phyloP scores from a whole-genome alignment of 73 alveolate genomes.

The Tetrahymena borealis region DNA sequence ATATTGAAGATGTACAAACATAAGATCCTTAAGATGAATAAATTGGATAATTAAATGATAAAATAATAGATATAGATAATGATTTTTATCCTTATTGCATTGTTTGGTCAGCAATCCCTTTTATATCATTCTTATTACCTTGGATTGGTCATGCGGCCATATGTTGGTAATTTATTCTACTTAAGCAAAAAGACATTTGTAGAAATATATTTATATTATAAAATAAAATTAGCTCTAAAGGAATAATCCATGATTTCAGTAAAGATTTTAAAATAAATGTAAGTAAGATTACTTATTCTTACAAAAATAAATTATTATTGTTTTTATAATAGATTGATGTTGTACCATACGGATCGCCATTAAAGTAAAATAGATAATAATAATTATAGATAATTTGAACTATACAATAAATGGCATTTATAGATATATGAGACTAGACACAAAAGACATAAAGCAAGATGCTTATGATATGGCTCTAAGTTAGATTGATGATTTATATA shows the following conservation, averaged over 20 bases:
- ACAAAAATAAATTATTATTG: neutral
- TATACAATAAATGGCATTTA: no score
- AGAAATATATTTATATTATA: no score
- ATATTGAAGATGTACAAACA: neutral
- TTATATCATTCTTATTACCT: neutral
- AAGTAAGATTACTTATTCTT: neutral
- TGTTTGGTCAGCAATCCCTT: neutral
- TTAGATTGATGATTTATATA: neutral
- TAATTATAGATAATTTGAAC: no score
- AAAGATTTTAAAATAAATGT: neutral
- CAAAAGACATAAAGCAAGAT: neutral
- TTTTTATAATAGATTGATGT: neutral
- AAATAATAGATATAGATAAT: neutral
- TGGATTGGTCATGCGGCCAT: neutral
- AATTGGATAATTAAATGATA: neutral
- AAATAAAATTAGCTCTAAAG: neutral
- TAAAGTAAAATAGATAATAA: neutral
- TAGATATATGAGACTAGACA: neutral
- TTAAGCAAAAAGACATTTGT: no score
- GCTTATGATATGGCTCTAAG: neutral
- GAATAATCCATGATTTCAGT: neutral
- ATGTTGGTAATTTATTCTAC: neutral
- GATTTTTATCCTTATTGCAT: neutral
- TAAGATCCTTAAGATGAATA: neutral
- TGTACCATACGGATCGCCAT: neutral